Conservation (phyloP, 768 basidiomycete genomes). For the Trametes elegans region DNA sequence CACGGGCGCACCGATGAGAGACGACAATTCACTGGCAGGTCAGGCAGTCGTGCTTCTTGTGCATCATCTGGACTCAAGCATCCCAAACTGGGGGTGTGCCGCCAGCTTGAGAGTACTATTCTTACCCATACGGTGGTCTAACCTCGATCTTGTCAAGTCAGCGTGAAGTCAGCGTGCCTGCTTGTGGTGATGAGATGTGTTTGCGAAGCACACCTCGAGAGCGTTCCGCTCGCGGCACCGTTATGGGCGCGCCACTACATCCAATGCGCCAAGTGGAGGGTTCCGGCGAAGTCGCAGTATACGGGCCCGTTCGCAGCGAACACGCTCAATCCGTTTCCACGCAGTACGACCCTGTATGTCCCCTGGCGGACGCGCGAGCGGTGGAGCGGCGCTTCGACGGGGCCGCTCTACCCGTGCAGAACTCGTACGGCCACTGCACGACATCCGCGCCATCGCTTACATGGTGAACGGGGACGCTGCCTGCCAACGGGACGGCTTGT, state of each 20-base stretch:
- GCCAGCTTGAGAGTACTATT: no score
- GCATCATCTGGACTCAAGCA: no score
- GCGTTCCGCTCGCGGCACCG: slow-evolving; percentile 10
- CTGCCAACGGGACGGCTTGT: not conserved
- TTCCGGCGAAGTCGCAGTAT: slow-evolving; percentile 4
- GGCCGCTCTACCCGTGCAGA: slow-evolving; percentile 12
- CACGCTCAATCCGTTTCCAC: slow-evolving; percentile 8
- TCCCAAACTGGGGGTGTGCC: no score
- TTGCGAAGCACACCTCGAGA: no score
- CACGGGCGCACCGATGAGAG: no score
- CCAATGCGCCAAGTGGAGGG: slow-evolving; percentile 5
- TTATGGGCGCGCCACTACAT: not conserved
- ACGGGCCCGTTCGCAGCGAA: slow-evolving; percentile 10
- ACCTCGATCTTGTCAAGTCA: no score
- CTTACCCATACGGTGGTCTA: no score
- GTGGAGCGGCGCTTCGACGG: slow-evolving; percentile 3
- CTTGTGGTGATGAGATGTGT: no score
- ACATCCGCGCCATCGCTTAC: not conserved
- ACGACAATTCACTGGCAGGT: no score
- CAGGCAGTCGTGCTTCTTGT: no score
- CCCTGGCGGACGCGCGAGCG: slow-evolving; percentile 4
- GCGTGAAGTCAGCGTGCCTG: no score
- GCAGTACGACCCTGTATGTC: slow-evolving; percentile 13
- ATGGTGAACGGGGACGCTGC: slow-evolving; percentile 3
- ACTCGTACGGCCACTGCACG: slow-evolving; percentile 12